Evolutionary conservation across 257 asterid species (phyloP).

Genomic region (Agastache rugosa): DNA sequence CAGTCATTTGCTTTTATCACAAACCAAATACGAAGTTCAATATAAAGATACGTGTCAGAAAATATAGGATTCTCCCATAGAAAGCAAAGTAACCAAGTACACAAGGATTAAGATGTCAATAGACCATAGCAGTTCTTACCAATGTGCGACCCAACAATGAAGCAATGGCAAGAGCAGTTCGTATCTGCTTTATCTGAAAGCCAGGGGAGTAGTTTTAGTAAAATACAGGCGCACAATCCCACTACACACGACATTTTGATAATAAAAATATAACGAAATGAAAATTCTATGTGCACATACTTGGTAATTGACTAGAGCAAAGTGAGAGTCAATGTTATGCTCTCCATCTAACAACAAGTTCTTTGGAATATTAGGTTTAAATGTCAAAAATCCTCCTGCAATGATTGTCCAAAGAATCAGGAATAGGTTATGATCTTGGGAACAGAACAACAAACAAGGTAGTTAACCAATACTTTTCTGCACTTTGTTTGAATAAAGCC

Average conservation of each 20-base stretch:
- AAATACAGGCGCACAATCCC: constrained; percentile 24
- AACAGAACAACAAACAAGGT: constrained; percentile 25
- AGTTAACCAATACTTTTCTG: constrained; percentile 6
- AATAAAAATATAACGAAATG: constrained; percentile 12
- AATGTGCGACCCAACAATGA: constrained; percentile 85
- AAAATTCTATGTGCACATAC: constrained; percentile 50
- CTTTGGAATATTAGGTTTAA: constrained; percentile 90
- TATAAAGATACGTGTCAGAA: constrained; percentile 10
- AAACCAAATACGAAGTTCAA: constrained; percentile 12
- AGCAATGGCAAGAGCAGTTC: constrained; percentile 95
- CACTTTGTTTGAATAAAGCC: constrained; percentile 25
- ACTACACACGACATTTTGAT: constrained; percentile 1
- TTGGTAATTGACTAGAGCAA: constrained; percentile 91
- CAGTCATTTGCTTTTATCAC: background rate
- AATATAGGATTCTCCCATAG: constrained; percentile 10
- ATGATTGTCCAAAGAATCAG: constrained; percentile 35
- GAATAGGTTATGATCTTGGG: background rate
- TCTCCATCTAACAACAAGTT: constrained; percentile 86
- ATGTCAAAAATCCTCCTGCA: constrained; percentile 93
- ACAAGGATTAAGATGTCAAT: constrained; percentile 27
- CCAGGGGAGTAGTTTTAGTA: constrained; percentile 35
- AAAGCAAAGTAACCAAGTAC: constrained; percentile 15
- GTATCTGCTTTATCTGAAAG: constrained; percentile 89
- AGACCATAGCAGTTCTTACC: constrained; percentile 58
- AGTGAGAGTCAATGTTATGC: constrained; percentile 87